These are phyloP conservation scores for Heterobasidion occidentale DNA, from an alignment of 1,284 basidiomycete genomes.

Conservation along the genomic window DNA sequence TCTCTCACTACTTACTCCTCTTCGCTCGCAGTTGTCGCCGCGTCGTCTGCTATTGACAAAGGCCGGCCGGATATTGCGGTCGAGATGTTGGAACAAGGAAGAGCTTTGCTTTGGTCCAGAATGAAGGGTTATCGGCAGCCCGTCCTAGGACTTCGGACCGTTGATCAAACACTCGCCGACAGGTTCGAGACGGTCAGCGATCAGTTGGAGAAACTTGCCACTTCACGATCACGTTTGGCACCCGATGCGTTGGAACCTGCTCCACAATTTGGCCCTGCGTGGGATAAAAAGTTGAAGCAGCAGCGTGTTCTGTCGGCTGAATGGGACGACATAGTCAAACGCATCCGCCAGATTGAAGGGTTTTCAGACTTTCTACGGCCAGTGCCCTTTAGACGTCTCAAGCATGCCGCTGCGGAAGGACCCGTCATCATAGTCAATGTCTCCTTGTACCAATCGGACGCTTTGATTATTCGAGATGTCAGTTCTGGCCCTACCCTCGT, in stretches of 20 bases:
- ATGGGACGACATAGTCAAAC: slow-evolving; percentile 14
- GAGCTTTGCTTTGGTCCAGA: slow-evolving; percentile 22
- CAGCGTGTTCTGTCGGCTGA: slow-evolving; percentile 16
- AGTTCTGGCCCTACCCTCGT: not conserved
- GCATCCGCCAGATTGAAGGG: slow-evolving; percentile 19
- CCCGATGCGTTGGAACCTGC: not conserved
- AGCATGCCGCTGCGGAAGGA: slow-evolving; percentile 20
- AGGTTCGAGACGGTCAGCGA: slow-evolving; percentile 15
- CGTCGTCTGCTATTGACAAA: slow-evolving; percentile 24
- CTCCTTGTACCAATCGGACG: slow-evolving; percentile 18
- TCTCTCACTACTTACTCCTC: not conserved
- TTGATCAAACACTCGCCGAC: slow-evolving; percentile 15
- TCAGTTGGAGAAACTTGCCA: not conserved
- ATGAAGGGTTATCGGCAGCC: slow-evolving; percentile 14
- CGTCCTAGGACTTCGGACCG: slow-evolving; percentile 13
- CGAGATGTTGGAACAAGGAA: slow-evolving; percentile 24
- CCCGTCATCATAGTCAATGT: slow-evolving; percentile 28
- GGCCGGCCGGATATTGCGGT: slow-evolving; percentile 25
- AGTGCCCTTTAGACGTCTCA: slow-evolving; percentile 18
- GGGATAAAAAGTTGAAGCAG: slow-evolving; percentile 11
- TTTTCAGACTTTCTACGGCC: slow-evolving; percentile 18
- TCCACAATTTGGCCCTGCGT: slow-evolving; percentile 3
- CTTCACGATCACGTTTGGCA: not conserved
- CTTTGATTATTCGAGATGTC: slow-evolving; percentile 15
- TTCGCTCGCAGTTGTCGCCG: slow-evolving; percentile 20